Conservation (phyloP, 2,329 filamentous ascomycete species). For the Diplodia corticola region DNA sequence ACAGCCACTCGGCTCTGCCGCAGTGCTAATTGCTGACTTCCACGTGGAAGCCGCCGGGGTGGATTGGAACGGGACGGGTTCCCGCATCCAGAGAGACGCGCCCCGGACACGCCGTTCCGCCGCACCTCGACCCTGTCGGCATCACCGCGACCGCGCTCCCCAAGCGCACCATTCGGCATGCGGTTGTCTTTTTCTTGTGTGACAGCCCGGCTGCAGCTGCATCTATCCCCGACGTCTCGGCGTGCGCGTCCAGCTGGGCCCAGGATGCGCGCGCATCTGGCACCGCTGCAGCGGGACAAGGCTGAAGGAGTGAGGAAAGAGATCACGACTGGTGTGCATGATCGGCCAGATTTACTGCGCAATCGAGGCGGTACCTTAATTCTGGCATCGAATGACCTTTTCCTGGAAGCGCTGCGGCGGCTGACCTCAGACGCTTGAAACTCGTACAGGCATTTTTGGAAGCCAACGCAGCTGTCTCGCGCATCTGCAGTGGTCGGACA, state of each 20-base stretch:
- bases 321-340: background rate
- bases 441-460: conserved; percentile 11
- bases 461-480: background rate
- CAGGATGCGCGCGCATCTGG: background rate
- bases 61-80: background rate
- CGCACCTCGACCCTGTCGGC: background rate
- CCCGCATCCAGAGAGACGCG: conserved; percentile 12
- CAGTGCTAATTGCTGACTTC: conserved; percentile 20
- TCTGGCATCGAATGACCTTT: conserved; percentile 13
- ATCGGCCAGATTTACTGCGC: conserved; percentile 12
- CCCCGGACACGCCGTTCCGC: conserved; percentile 18
- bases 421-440: conserved; percentile 18
- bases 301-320: conserved; percentile 9
- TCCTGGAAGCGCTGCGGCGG: conserved; percentile 20
- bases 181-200: background rate
- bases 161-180: background rate
- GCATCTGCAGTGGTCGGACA: background rate
- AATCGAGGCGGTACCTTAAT: conserved; percentile 20
- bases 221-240: background rate
- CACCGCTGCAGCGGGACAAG: conserved; percentile 14
- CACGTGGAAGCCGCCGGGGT: conserved; percentile 19
- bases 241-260: background rate
- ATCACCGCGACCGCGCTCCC: background rate
- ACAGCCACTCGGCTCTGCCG: conserved; percentile 17
- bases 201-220: background rate